Conservation (phyloP, 1,284 basidiomycete genomes). For the Somion occarium region DNA sequence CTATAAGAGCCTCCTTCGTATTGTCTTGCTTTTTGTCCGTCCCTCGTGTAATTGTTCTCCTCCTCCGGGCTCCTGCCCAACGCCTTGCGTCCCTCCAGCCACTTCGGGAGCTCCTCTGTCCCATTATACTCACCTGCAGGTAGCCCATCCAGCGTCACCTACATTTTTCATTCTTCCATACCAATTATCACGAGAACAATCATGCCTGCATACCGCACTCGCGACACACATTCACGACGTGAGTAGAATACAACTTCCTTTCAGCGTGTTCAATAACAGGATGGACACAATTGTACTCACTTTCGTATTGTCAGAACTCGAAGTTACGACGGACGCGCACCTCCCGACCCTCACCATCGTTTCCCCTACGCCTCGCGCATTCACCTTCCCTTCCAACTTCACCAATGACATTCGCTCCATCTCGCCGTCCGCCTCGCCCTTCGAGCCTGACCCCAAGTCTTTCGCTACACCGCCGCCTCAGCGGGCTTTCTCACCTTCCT, state of each 20-base stretch:
- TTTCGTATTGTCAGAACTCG: conserved; percentile 46
- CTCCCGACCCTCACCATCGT: conserved; percentile 54
- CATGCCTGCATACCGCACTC: conserved; percentile 74
- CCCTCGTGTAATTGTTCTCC: conserved; percentile 58
- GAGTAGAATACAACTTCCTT: conserved; percentile 27
- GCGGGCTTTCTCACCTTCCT: conserved; percentile 38
- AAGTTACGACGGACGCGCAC: conserved; percentile 63
- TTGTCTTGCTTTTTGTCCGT: conserved; percentile 60
- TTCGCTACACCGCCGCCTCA: conserved; percentile 40
- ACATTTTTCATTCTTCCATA: conserved; percentile 23
- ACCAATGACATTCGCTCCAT: conserved; percentile 61
- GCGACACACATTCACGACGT: conserved; percentile 63
- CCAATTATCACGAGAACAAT: conserved; percentile 36
- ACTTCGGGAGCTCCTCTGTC: conserved; percentile 22
- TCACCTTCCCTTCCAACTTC: conserved; percentile 57
- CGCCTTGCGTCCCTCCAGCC: conserved; percentile 26
- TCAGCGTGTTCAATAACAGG: not conserved
- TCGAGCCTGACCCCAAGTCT: conserved; percentile 60
- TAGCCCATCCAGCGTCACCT: conserved; percentile 25
- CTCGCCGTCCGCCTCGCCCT: conserved; percentile 60
- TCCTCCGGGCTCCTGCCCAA: conserved; percentile 33
- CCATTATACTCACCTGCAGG: conserved; percentile 27
- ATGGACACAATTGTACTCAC: conserved; percentile 23
- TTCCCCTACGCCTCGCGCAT: conserved; percentile 74
- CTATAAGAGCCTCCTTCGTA: conserved; percentile 58